phyloP scores from a whole-genome alignment of 108 stramenopile species.

The Nannochloropsis gaditana region DNA sequence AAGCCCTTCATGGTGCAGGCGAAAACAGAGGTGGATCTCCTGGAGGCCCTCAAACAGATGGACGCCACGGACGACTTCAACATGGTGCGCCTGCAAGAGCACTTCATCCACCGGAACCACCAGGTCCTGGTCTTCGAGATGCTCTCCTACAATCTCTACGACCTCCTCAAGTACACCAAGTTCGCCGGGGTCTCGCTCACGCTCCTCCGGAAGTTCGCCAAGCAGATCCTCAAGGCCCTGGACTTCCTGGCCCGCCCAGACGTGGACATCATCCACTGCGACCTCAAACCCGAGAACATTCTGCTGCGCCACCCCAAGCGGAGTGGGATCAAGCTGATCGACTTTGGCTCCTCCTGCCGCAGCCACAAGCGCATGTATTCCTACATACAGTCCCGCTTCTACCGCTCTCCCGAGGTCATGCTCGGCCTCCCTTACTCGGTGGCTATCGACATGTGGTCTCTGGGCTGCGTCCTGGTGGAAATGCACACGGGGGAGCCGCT shows the following conservation, averaged over 20 bases:
- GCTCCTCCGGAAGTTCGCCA: slow-evolving; percentile 91
- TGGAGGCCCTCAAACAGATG: slow-evolving; percentile 51
- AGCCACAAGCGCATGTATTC: slow-evolving; percentile 88
- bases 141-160: slow-evolving; percentile 93
- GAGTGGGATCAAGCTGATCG: slow-evolving; percentile 93
- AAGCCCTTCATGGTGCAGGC: slow-evolving; percentile 93
- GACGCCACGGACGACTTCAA: slow-evolving; percentile 50
- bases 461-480: slow-evolving; percentile 97
- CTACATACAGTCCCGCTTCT: slow-evolving; percentile 98
- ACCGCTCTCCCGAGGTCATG: slow-evolving; percentile 90
- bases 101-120: slow-evolving; percentile 85
- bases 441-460: slow-evolving; percentile 94
- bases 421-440: slow-evolving; percentile 85
- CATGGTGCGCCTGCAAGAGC: slow-evolving; percentile 73
- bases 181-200: slow-evolving; percentile 90
- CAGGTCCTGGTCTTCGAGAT: slow-evolving; percentile 94
- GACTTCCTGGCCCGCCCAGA: slow-evolving; percentile 75
- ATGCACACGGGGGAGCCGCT: slow-evolving; percentile 97
- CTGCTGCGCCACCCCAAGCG: slow-evolving; percentile 84
- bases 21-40: slow-evolving; percentile 85
- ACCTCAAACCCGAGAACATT: slow-evolving; percentile 99
- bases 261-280: slow-evolving; percentile 87
- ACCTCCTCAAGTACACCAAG: slow-evolving; percentile 88
- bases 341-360: slow-evolving; percentile 84
- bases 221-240: slow-evolving; percentile 87